These are phyloP conservation scores for Hibiscus syriacus DNA, from an alignment of 345 rosid genomes.

Conservation along the genomic window DNA sequence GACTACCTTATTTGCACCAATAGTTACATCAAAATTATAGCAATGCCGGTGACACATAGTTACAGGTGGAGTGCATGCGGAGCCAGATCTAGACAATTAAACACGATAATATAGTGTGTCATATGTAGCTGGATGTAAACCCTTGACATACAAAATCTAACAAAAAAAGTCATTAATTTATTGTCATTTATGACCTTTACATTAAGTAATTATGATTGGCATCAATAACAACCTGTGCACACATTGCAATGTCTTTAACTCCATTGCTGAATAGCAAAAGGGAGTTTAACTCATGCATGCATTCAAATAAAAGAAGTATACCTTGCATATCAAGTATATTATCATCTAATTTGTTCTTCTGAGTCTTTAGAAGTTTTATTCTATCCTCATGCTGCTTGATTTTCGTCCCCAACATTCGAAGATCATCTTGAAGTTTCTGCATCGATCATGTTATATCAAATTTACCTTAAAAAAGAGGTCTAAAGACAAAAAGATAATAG, in stretches of 20 bases:
- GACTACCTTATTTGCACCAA: neutral
- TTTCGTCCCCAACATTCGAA: conserved; percentile 38
- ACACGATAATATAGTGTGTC: neutral
- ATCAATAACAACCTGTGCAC: neutral
- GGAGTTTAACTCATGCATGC: neutral
- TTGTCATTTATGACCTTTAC: neutral
- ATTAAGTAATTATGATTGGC: neutral
- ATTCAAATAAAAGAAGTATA: conserved; percentile 9
- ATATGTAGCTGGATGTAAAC: neutral
- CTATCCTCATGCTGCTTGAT: conserved; percentile 64
- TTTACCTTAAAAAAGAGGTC: neutral
- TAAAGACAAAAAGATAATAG: neutral
- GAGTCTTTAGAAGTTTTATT: conserved; percentile 30
- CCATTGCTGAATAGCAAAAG: neutral
- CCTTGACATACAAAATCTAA: neutral
- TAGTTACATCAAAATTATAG: neutral
- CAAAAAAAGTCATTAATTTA: neutral
- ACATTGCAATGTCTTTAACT: neutral
- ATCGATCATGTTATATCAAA: conserved; percentile 7
- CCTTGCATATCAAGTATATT: conserved; percentile 61
- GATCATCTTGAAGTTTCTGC: conserved; percentile 65
- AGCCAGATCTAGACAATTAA: neutral
- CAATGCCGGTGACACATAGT: neutral
- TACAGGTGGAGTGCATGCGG: neutral
- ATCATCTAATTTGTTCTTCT: conserved; percentile 49